A percentile compares a stretch with the other conserved stretches of the same genome.
phyloP scores from a whole-genome alignment of 352 stramenopile species.

The Plasmopara halstedii region DNA sequence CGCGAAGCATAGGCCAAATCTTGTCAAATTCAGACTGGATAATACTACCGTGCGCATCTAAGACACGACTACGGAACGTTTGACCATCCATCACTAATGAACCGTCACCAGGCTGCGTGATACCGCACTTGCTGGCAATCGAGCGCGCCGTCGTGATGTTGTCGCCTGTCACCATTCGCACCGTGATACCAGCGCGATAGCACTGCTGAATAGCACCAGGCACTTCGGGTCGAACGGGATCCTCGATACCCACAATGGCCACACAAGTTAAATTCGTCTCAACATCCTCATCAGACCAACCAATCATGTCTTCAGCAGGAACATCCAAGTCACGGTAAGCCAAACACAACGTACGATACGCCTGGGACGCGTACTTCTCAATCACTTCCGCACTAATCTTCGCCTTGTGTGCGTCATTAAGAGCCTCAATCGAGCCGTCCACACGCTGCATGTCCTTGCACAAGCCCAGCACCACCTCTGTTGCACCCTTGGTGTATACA shows the following conservation, averaged over 20 bases:
- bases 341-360: constrained; percentile 73
- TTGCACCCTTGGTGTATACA: constrained; percentile 57
- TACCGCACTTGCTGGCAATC: constrained; percentile 50
- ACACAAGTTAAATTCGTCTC: constrained; percentile 49
- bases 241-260: constrained; percentile 44
- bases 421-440: constrained; percentile 27
- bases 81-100: constrained; percentile 51
- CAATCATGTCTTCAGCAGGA: constrained; percentile 19
- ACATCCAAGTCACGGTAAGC: constrained; percentile 65
- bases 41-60: constrained; percentile 47
- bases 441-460: constrained; percentile 36
- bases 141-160: constrained; percentile 46
- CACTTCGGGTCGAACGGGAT: constrained; percentile 42
- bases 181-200: constrained; percentile 36
- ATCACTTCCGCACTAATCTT: constrained; percentile 49
- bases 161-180: constrained; percentile 52
- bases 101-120: constrained; percentile 35
- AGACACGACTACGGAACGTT: constrained; percentile 41
- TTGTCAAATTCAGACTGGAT: constrained; percentile 61
- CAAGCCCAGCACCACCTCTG: constrained; percentile 45
- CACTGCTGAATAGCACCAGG: constrained; percentile 37
- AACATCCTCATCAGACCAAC: constrained; percentile 50
- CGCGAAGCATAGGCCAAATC: constrained; percentile 59
- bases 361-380: constrained; percentile 62
- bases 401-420: constrained; percentile 25